phyloP scores from a whole-genome alignment of 805 yeast species.

The Candida ortonii region DNA sequence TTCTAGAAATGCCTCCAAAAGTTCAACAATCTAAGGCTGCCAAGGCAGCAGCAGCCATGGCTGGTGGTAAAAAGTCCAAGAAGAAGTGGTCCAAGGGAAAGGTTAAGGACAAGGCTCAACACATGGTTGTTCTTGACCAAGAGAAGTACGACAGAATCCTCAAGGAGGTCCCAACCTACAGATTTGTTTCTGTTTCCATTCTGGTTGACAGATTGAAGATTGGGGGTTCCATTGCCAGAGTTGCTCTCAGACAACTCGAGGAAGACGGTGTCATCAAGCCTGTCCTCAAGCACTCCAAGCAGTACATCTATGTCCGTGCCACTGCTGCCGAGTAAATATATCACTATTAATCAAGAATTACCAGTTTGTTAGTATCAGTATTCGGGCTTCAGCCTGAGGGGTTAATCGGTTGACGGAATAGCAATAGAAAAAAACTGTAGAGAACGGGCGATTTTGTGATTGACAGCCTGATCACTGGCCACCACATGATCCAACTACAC shows the following conservation, averaged over 20 bases:
- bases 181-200: slow-evolving; percentile 96
- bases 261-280: slow-evolving; percentile 92
- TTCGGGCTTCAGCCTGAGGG: no score
- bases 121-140: slow-evolving; percentile 95
- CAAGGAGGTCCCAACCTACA: slow-evolving; percentile 99
- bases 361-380: slow-evolving; percentile 9
- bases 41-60: slow-evolving; percentile 99
- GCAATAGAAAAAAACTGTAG: no score
- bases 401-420: no score
- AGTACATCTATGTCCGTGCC: slow-evolving; percentile 91
- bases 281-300: slow-evolving; percentile 93
- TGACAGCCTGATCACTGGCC: no score
- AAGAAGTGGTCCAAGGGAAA: slow-evolving; percentile 99
- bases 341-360: slow-evolving; percentile 13
- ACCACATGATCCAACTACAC: no score
- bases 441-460: no score
- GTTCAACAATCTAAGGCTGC: slow-evolving; percentile 99
- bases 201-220: slow-evolving; percentile 98
- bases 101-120: slow-evolving; percentile 99
- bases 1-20: slow-evolving; percentile 90
- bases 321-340: slow-evolving; percentile 54
- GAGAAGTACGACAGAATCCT: slow-evolving; percentile 98
- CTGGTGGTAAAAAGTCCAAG: slow-evolving; percentile 99
- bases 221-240: slow-evolving; percentile 98
- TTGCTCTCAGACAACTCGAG: slow-evolving; percentile 95